These are phyloP conservation scores for Stylosanthes scabra DNA, from an alignment of 331 rosid genomes.

Conservation along the genomic window DNA sequence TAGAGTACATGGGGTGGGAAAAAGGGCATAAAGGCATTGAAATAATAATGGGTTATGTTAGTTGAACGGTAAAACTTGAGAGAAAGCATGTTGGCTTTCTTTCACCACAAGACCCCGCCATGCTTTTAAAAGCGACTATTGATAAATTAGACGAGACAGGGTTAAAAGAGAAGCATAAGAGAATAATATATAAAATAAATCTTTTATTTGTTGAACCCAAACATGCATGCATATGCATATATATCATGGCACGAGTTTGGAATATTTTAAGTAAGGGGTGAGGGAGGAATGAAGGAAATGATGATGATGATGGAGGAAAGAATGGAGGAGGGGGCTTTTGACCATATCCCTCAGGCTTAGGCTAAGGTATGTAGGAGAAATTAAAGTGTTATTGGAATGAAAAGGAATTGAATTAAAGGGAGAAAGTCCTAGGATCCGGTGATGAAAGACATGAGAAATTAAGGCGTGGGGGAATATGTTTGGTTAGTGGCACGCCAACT, in stretches of 20 bases:
- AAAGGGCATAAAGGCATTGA: conserved; percentile 29
- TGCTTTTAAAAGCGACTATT: conserved; percentile 43
- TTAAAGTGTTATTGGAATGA: conserved; percentile 10
- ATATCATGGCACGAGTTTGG: conserved; percentile 17
- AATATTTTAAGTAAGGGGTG: neutral
- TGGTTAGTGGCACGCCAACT: conserved; percentile 86
- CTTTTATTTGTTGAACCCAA: neutral
- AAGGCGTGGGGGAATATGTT: conserved; percentile 96
- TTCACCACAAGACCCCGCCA: conserved; percentile 52
- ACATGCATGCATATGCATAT: too few species aligned
- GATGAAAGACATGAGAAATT: conserved; percentile 49
- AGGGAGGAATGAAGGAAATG: conserved; percentile 19
- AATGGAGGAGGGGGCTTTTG: conserved; percentile 45
- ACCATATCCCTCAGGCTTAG: conserved; percentile 37
- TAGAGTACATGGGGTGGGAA: neutral
- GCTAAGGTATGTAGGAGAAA: too few species aligned
- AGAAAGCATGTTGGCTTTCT: conserved; percentile 64
- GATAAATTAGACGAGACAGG: conserved; percentile 14
- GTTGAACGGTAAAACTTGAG: conserved; percentile 37
- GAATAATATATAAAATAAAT: conserved; percentile 28
- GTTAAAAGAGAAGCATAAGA: conserved; percentile 39
- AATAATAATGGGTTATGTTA: conserved; percentile 14
- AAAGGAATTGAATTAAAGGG: neutral
- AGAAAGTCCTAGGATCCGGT: conserved; percentile 89
- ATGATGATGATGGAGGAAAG: neutral